A percentile compares a stretch with the other conserved stretches of the same genome.
Evolutionary conservation across 2,329 filamentous ascomycete genomes (phyloP).

Genomic region (Albophoma yamanashiensis): DNA sequence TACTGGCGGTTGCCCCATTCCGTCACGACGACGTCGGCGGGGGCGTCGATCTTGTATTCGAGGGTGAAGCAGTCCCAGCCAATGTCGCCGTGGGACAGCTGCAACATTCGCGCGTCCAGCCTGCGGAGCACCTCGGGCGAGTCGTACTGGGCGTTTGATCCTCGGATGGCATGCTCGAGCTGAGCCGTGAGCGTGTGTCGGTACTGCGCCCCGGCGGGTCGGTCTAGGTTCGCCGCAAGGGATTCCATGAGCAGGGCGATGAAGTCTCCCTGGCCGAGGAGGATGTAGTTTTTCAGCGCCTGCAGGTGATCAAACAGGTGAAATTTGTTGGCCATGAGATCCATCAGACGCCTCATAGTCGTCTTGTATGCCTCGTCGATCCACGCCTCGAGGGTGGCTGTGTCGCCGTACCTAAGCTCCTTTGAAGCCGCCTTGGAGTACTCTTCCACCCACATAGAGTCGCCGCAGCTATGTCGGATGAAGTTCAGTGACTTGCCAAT

Average conservation of each 20-base stretch:
- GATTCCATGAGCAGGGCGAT: constrained; percentile 97
- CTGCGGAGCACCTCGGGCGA: constrained; percentile 81
- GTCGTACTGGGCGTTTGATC: constrained; percentile 95
- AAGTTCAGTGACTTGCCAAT: constrained; percentile 98
- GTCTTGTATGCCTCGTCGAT: constrained; percentile 98
- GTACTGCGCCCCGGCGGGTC: constrained; percentile 93
- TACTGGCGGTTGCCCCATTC: constrained; percentile 94
- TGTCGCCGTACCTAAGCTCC: constrained; percentile 86
- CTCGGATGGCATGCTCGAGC: constrained; percentile 90
- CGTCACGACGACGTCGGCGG: constrained; percentile 93
- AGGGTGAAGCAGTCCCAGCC: constrained; percentile 99
- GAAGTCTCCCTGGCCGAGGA: constrained; percentile 93
- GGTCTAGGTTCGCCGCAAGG: constrained; percentile 80
- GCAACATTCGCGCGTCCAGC: constrained; percentile 95
- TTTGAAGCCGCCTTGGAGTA: constrained; percentile 92
- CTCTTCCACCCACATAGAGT: constrained; percentile 88
- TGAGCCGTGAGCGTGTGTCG: constrained; percentile 96
- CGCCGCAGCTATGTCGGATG: constrained; percentile 88
- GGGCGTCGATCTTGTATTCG: constrained; percentile 95
- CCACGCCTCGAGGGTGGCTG: constrained; percentile 78
- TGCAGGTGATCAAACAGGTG: constrained; percentile 85
- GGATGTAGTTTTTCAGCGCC: constrained; percentile 87
- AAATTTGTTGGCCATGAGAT: constrained; percentile 92
- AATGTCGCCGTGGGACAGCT: constrained; percentile 91
- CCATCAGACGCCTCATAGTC: constrained; percentile 89